phyloP scores from a whole-genome alignment of 1,284 basidiomycete genomes.

The Moesziomyces globuligerus region DNA sequence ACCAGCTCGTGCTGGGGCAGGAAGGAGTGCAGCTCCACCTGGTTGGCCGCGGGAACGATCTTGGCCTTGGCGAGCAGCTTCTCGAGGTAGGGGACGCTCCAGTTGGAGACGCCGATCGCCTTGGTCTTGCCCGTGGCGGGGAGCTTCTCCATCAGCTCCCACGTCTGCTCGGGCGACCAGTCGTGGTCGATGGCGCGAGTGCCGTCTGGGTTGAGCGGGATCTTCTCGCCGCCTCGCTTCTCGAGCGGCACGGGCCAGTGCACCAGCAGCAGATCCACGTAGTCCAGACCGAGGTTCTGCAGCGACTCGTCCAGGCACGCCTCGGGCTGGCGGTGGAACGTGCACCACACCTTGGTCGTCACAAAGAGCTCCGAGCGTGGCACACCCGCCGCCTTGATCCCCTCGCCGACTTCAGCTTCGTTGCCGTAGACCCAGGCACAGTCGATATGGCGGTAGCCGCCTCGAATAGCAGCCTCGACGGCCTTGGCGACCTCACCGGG shows the following conservation, averaged over 20 bases:
- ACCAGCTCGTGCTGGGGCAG: slow-evolving; percentile 82
- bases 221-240: slow-evolving; percentile 75
- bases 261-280: slow-evolving; percentile 76
- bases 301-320: slow-evolving; percentile 78
- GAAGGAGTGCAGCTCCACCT: slow-evolving; percentile 68
- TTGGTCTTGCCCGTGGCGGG: slow-evolving; percentile 77
- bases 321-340: slow-evolving; percentile 68
- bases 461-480: slow-evolving; percentile 66
- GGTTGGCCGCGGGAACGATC: slow-evolving; percentile 77
- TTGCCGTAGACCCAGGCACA: slow-evolving; percentile 70
- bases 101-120: slow-evolving; percentile 76
- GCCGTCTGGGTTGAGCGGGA: slow-evolving; percentile 75
- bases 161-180: slow-evolving; percentile 78
- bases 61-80: slow-evolving; percentile 72
- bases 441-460: slow-evolving; percentile 44
- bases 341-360: slow-evolving; percentile 80
- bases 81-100: slow-evolving; percentile 54
- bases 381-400: slow-evolving; percentile 77
- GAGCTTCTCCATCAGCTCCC: slow-evolving; percentile 83
- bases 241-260: slow-evolving; percentile 72
- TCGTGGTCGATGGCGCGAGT: slow-evolving; percentile 73
- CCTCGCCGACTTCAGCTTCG: slow-evolving; percentile 84
- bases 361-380: slow-evolving; percentile 83
- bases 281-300: slow-evolving; percentile 78
- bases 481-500: slow-evolving; percentile 70